Evolutionary conservation across 2,329 filamentous ascomycete genomes (phyloP), one percentile per base, ranked within the genome.

Genomic region (Venturia effusa): DNA sequence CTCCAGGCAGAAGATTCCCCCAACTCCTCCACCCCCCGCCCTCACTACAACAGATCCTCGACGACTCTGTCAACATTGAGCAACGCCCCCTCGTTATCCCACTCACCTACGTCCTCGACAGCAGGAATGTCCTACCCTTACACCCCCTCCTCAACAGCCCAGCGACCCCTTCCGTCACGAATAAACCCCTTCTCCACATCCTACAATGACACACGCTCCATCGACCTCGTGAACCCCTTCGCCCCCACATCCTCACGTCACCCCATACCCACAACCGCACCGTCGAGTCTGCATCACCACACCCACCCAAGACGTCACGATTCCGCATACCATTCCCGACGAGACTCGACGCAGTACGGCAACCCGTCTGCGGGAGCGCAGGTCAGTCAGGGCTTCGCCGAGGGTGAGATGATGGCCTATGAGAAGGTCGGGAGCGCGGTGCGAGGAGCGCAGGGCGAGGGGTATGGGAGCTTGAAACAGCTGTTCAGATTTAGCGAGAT

Each of bases 41-140:
- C 74, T n/a, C 70, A 70, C 61, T 75, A 72, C 68, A 70, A 68
- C 61, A 71, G 74, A 59, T 68, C 73, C 54, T 73, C 71, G 15
- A 73, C 72, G 13, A 73, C 74, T 19, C 69, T 73, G 54, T 69
- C 71, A 65, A 74, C 69, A 62, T 71, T 70, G 65, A 75, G 71
- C 67, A 70, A 72, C 63, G 69, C 77, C 32, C 77, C 79, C 5
- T 80, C 78, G 19, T 72, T 80, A 59, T 75, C 75, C 37, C 76
- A 80, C 67, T 79, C 79, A 4, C 78, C 79, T 10, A 72, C 75
- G 32, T 79, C 75, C 30, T 79, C 64, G 41, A 55, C 76, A 8
- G 77, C 76, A 63, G 77, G 76, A 68, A 78, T 74, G 55, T 80
- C 78, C 15, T 70, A 76, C n/a, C 73, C 75, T 6, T 77, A 75